A percentile compares a stretch with the other conserved stretches of the same genome.
Evolutionary conservation across 768 basidiomycete genomes (phyloP).

Genomic region (Xerocomellus intermedius): DNA sequence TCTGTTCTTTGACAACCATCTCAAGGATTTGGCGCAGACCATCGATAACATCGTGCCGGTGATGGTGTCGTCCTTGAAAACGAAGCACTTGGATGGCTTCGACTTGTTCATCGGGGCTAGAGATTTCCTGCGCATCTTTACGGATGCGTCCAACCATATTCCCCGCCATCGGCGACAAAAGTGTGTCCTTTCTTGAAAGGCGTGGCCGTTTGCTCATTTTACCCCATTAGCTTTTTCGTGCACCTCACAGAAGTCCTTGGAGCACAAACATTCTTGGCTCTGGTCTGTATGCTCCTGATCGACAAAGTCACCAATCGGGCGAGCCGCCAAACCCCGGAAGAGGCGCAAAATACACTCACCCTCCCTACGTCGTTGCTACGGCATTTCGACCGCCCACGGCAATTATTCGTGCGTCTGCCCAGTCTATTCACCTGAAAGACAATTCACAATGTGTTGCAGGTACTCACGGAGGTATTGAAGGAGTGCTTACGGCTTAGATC

Average conservation of each 20-base stretch:
- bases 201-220: slow-evolving; percentile 2
- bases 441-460: slow-evolving; percentile 37
- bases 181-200: slow-evolving; percentile 42
- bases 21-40: slow-evolving; percentile 50
- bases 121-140: slow-evolving; percentile 88
- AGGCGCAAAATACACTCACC: slow-evolving; percentile 55
- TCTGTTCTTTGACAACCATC: background rate
- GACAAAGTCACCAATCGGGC: slow-evolving; percentile 74
- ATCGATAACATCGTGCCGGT: slow-evolving; percentile 93
- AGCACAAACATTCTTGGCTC: slow-evolving; percentile 73
- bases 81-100: slow-evolving; percentile 49
- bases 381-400: slow-evolving; percentile 46
- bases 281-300: slow-evolving; percentile 80
- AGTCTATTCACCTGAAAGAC: background rate
- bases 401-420: slow-evolving; percentile 48
- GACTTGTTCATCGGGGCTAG: slow-evolving; percentile 67
- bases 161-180: slow-evolving; percentile 90
- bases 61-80: slow-evolving; percentile 77
- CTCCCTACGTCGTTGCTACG: slow-evolving; percentile 69
- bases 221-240: slow-evolving; percentile 69
- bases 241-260: slow-evolving; percentile 86
- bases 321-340: slow-evolving; percentile 58
- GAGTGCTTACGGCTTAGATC: slow-evolving; percentile 63
- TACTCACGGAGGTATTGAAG: slow-evolving; percentile 59
- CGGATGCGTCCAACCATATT: slow-evolving; percentile 88